Evolutionary conservation across 768 basidiomycete genomes (phyloP), one percentile per base, ranked within the genome.

Genomic region (Podaxis carcinomalis): DNA sequence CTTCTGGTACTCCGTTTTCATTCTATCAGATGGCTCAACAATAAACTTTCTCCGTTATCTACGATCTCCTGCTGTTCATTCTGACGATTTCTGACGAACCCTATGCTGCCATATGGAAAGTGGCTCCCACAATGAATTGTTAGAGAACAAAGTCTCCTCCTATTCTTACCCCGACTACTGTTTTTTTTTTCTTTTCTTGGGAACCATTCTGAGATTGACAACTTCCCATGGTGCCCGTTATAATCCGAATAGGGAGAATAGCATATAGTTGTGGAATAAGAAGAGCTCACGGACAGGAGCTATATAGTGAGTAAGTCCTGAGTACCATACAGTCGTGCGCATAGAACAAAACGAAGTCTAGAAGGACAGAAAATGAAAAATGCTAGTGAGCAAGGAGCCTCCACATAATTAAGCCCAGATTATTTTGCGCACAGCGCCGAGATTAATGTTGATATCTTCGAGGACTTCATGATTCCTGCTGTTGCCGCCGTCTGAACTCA

Each of bases 401-500:
- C 42, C 16, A 44, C n/a, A 7, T 19, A n/a, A 44, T n/a, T 16
- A 44, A 44, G 19, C 19, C 14, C 19, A n/a, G 42, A 19, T 7
- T 16, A 19, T 44, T 44, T 44, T 44, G 19, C n/a, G 42, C 25
- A 25, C 11, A 16, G 25, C 11, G 23, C 21, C 13, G 42, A 19
- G 19, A 19, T 32, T 32, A 9, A 32, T 1, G 32, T 32, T 32
- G 9, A 9, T 16, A 44, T 44, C 40, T 21, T 44, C 16, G 16
- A 21, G 19, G n/a, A 16, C 42, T 7, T 54, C 53, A 61, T 37
- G 39, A 36, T 36, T 50, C 46, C 16, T 47, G 35, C 25, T 55
- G 59, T 32, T 72, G 68, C 56, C 70, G 67, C 59, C 66, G 69
- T 52, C 68, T 62, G 46, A 72, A 56, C 53, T 75, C 75, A 13